Evolutionary conservation across 345 rosid species (phyloP).

Genomic region (Raphanus sativus): DNA sequence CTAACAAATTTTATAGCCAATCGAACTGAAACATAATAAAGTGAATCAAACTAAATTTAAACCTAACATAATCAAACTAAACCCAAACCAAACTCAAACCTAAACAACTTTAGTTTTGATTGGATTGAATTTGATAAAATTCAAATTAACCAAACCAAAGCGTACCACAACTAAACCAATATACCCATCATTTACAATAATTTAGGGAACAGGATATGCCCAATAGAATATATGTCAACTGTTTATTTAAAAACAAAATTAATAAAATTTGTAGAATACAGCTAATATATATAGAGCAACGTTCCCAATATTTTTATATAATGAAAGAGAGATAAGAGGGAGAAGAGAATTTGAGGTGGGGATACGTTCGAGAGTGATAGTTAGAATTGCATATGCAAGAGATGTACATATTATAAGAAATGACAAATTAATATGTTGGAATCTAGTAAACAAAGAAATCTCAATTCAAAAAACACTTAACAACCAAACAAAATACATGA

Average conservation of each 20-base stretch:
- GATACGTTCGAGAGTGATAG: conserved; percentile 29
- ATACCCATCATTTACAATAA: neutral
- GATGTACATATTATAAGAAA: conserved; percentile 17
- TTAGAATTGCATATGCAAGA: conserved; percentile 32
- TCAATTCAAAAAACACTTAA: conserved; percentile 18
- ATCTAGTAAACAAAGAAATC: conserved; percentile 27
- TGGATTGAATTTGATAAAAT: too few relatives aligned
- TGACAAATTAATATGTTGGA: conserved; percentile 34
- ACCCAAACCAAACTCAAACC: too few relatives aligned
- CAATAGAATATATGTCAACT: conserved; percentile 1
- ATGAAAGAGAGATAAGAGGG: conserved; percentile 9
- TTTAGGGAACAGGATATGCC: conserved; percentile 7
- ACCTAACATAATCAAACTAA: too few relatives aligned
- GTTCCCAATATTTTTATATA: neutral
- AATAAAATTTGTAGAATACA: neutral
- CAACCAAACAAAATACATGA: conserved; percentile 28
- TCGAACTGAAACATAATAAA: too few relatives aligned
- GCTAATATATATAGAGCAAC: conserved; percentile 5
- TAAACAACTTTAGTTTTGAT: too few relatives aligned
- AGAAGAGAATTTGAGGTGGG: conserved; percentile 33
- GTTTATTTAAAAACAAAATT: neutral
- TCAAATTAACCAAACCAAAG: too few relatives aligned
- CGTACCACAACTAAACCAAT: too few relatives aligned
- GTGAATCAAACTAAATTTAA: too few relatives aligned
- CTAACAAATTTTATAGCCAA: too few relatives aligned